These are phyloP conservation scores for Beauveria caledonica DNA, from an alignment of 2,329 filamentous ascomycete genomes.

Conservation along the genomic window DNA sequence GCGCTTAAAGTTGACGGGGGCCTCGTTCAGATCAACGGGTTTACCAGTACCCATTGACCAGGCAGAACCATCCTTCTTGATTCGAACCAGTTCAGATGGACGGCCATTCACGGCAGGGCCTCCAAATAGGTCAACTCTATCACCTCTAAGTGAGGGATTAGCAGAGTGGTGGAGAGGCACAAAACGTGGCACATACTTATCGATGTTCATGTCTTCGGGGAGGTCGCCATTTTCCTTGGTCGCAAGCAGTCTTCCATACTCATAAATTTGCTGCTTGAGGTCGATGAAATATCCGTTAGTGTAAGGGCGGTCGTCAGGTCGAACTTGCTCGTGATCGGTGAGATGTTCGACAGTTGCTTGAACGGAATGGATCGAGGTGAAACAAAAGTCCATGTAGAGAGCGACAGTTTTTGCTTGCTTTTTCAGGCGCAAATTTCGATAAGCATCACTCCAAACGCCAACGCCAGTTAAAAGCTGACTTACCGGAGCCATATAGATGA, in stretches of 20 bases:
- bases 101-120: constrained; percentile 75
- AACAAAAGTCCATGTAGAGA: constrained; percentile 78
- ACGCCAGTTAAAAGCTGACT: constrained; percentile 56
- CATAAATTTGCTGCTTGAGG: constrained; percentile 84
- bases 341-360: constrained; percentile 82
- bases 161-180: constrained; percentile 21
- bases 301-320: constrained; percentile 81
- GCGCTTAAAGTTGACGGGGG: constrained; percentile 51
- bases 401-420: constrained; percentile 64
- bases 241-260: constrained; percentile 79
- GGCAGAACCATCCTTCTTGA: constrained; percentile 70
- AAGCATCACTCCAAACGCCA: constrained; percentile 55
- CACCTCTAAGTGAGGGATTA: constrained; percentile 32
- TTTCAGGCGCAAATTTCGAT: constrained; percentile 66
- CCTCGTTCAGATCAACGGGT: constrained; percentile 48
- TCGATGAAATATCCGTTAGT: constrained; percentile 96
- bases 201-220: constrained; percentile 49
- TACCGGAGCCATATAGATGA: constrained; percentile 88
- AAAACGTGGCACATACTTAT: constrained; percentile 41
- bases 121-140: constrained; percentile 72
- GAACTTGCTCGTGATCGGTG: constrained; percentile 76
- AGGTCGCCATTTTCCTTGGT: constrained; percentile 59
- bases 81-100: constrained; percentile 74
- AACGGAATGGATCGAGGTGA: constrained; percentile 82
- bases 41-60: constrained; percentile 69